phyloP scores from a whole-genome alignment of 108 stramenopile genomes.

The Parietichytrium sp. region DNA sequence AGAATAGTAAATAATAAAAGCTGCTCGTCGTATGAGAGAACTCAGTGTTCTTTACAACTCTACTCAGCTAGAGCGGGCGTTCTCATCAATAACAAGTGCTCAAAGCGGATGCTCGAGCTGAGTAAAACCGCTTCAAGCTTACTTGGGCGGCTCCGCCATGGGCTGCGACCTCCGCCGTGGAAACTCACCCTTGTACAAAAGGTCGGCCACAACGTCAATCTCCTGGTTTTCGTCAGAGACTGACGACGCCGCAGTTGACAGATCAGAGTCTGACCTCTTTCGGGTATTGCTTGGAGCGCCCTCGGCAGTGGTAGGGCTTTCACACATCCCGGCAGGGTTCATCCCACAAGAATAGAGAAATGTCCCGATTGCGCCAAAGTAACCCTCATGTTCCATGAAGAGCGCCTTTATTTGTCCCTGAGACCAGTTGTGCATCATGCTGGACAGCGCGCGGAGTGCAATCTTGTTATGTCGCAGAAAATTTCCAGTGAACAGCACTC shows the following conservation, averaged over 20 bases:
- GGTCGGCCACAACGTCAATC: not conserved
- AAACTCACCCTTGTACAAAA: not conserved
- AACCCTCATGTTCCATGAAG: slow-evolving; percentile 91
- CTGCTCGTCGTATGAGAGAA: no score
- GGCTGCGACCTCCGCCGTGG: not conserved
- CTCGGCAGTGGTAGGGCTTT: not conserved
- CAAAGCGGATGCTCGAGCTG: no score
- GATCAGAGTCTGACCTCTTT: not conserved
- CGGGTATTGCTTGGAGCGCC: no score
- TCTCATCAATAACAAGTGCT: no score
- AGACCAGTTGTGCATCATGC: slow-evolving; percentile 94
- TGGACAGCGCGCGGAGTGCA: slow-evolving; percentile 79
- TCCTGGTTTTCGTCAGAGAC: not conserved
- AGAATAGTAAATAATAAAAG: no score
- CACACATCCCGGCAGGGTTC: no score
- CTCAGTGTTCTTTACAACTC: no score
- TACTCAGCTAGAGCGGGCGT: no score
- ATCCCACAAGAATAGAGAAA: slow-evolving; percentile 71
- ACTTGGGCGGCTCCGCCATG: no score
- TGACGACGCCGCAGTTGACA: not conserved
- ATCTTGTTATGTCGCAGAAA: slow-evolving; percentile 90
- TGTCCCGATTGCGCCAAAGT: slow-evolving; percentile 86
- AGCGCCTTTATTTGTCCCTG: slow-evolving; percentile 91
- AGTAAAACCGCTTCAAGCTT: no score
- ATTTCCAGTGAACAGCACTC: slow-evolving; percentile 94